These are phyloP conservation scores for Ophiostoma populinum DNA, from an alignment of 2,329 filamentous ascomycete species.

Conservation along the genomic window DNA sequence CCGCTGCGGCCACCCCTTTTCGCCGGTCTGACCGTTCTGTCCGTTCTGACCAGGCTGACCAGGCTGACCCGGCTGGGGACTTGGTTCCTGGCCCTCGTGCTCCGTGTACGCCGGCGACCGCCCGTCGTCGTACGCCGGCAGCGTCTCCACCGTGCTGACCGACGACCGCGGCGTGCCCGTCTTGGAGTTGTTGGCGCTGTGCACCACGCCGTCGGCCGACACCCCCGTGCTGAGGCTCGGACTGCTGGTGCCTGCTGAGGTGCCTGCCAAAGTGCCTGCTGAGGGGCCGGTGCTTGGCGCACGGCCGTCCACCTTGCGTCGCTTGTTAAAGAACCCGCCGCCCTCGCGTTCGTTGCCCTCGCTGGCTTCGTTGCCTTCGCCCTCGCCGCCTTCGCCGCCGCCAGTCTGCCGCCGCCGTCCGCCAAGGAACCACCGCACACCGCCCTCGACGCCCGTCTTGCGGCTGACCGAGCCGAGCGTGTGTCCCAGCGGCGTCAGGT, in stretches of 20 bases:
- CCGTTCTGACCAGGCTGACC: no score
- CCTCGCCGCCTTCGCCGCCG: conserved; percentile 8
- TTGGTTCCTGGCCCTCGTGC: no score
- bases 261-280: no score
- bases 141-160: conserved; percentile 50
- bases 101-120: conserved; percentile 62
- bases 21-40: neutral
- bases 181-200: neutral
- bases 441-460: conserved; percentile 73
- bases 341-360: conserved; percentile 16
- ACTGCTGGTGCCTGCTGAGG: conserved; percentile 4
- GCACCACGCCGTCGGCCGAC: no score
- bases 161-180: conserved; percentile 8
- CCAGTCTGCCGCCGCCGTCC: conserved; percentile 32
- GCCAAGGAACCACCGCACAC: conserved; percentile 68
- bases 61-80: no score
- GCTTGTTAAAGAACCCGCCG: conserved; percentile 36
- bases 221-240: neutral
- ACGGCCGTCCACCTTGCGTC: conserved; percentile 34
- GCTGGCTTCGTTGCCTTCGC: conserved; percentile 11
- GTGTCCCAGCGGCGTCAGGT: conserved; percentile 70
- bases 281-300: no score
- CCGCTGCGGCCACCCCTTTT: conserved; percentile 53
- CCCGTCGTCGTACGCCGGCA: conserved; percentile 71
- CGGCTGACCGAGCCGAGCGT: conserved; percentile 72